Conservation (phyloP, 352 stramenopile genomes). For the Globisporangium lucens region DNA sequence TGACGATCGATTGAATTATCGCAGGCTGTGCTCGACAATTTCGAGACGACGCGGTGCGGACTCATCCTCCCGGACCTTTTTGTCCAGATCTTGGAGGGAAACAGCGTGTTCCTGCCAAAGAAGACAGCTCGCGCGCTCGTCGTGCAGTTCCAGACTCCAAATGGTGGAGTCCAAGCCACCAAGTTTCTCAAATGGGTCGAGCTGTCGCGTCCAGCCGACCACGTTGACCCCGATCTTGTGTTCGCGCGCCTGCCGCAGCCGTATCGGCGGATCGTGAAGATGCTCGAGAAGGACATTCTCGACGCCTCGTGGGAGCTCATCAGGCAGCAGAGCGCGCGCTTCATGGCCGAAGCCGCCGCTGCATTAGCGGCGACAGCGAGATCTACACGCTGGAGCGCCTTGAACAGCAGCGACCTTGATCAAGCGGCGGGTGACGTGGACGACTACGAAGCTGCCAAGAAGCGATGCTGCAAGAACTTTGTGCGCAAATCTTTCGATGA, state of each 20-base stretch:
- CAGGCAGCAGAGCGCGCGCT: conserved; percentile 35
- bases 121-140: conserved; percentile 27
- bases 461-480: conserved; percentile 33
- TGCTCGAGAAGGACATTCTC: conserved; percentile 60
- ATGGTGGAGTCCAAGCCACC: conserved; percentile 27
- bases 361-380: conserved; percentile 20
- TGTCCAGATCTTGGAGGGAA: conserved; percentile 46
- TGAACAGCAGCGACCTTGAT: conserved; percentile 6
- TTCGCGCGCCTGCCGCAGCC: conserved; percentile 67
- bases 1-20: neutral
- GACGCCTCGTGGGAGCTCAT: conserved; percentile 54
- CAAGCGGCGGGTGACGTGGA: conserved; percentile 13
- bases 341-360: conserved; percentile 29
- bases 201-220: conserved; percentile 43
- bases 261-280: conserved; percentile 58
- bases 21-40: conserved; percentile 33
- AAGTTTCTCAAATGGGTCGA: conserved; percentile 62
- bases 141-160: conserved; percentile 44
- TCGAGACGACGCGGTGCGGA: conserved; percentile 26
- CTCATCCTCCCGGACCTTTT: conserved; percentile 40
- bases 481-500: neutral
- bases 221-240: conserved; percentile 58
- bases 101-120: conserved; percentile 34
- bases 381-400: conserved; percentile 16
- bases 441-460: conserved; percentile 47